A percentile compares a stretch with the other conserved stretches of the same genome.
Conservation (phyloP, 495 filamentous ascomycete species). For the Penicillium malachiteum region DNA sequence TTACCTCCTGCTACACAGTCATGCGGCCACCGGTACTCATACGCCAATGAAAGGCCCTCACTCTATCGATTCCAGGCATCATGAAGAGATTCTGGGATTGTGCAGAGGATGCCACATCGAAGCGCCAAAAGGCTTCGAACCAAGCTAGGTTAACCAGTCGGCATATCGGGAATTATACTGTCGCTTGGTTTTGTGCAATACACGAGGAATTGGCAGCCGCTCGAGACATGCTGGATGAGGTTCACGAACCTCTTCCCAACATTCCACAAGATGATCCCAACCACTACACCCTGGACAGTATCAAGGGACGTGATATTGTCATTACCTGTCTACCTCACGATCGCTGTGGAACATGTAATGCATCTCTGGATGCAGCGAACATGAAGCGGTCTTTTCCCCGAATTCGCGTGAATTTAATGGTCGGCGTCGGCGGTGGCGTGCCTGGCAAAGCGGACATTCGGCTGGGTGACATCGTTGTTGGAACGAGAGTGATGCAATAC, state of each 20-base stretch:
- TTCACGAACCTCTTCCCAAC: slow-evolving; percentile 18
- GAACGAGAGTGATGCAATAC: slow-evolving; percentile 42
- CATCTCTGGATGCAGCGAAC: slow-evolving; percentile 18
- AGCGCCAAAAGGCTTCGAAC: too few relatives aligned
- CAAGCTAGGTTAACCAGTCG: too few relatives aligned
- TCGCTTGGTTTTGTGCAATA: slow-evolving; percentile 40
- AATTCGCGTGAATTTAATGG: slow-evolving; percentile 32
- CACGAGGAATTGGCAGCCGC: slow-evolving; percentile 32
- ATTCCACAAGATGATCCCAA: slow-evolving; percentile 24
- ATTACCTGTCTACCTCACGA: slow-evolving; percentile 41
- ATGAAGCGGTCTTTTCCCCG: slow-evolving; percentile 24
- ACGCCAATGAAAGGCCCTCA: too few relatives aligned
- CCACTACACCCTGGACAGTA: slow-evolving; percentile 27
- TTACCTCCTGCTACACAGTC: too few relatives aligned
- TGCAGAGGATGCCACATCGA: too few relatives aligned
- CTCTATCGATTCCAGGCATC: too few relatives aligned
- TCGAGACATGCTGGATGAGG: slow-evolving; percentile 26
- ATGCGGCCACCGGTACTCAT: too few relatives aligned
- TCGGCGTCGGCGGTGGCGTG: slow-evolving; percentile 32
- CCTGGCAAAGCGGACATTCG: slow-evolving; percentile 23
- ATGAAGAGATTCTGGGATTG: too few relatives aligned
- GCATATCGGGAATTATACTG: slow-evolving; percentile 23
- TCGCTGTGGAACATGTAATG: slow-evolving; percentile 22
- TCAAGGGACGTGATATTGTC: slow-evolving; percentile 44
- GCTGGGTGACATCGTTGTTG: slow-evolving; percentile 35